Conservation (phyloP, 345 rosid species). For the Melaleuca alternifolia region DNA sequence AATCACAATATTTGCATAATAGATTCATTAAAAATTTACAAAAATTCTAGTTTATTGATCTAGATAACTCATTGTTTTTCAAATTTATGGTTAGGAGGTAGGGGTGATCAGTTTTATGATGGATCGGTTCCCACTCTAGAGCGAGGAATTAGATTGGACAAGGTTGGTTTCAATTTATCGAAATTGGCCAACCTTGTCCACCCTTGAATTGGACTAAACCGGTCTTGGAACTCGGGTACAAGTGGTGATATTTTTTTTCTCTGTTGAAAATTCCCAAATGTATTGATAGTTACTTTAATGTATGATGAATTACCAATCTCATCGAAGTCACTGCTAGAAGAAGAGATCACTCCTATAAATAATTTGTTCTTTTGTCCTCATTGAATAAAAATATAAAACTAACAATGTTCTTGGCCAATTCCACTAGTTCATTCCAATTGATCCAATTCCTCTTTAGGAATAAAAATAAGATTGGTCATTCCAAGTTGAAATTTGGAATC, state of each 20-base stretch:
- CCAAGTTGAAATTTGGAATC: too few species aligned
- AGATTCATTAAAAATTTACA: background rate
- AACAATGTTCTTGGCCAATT: background rate
- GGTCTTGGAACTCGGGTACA: too few species aligned
- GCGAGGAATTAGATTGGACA: too few species aligned
- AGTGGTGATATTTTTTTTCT: background rate
- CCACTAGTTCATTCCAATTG: background rate
- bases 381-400: background rate
- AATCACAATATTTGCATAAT: background rate
- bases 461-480: too few species aligned
- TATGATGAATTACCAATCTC: background rate
- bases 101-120: background rate
- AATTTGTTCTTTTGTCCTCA: background rate
- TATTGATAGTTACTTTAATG: background rate
- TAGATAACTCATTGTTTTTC: background rate
- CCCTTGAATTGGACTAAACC: background rate
- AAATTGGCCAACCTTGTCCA: too few species aligned
- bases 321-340: background rate
- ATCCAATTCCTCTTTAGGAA: too few species aligned
- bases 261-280: background rate
- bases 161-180: too few species aligned
- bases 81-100: background rate
- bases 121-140: background rate
- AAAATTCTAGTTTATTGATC: background rate
- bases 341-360: background rate